These are phyloP conservation scores for Umbellularia californica DNA, from an alignment of 164 flowering plant genomes.

Conservation along the genomic window DNA sequence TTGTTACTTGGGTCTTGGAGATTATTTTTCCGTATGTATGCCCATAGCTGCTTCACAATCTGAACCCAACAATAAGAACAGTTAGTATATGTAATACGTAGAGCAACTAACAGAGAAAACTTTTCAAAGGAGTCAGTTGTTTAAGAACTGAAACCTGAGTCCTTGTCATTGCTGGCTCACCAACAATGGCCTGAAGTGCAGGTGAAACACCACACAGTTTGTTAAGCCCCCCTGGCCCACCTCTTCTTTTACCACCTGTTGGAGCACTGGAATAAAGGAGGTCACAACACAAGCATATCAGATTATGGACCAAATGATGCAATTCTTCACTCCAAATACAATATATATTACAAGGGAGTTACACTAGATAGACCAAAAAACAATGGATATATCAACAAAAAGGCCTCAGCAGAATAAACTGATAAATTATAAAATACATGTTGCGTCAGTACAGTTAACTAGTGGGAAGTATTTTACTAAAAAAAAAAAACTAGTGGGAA, in stretches of 20 bases:
- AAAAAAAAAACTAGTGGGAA: too few species aligned
- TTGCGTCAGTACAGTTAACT: too few species aligned
- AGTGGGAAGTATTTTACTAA: too few species aligned
- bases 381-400: too few species aligned
- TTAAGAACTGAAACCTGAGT: constrained; percentile 56
- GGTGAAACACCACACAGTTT: constrained; percentile 93
- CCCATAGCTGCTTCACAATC: constrained; percentile 98
- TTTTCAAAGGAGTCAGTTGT: not conserved
- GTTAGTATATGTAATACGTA: not conserved
- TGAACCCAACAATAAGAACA: constrained; percentile 19
- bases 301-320: not conserved
- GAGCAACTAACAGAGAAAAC: not conserved
- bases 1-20: constrained; percentile 97
- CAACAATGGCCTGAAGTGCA: constrained; percentile 83
- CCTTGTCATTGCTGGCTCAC: constrained; percentile 77
- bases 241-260: constrained; percentile 70
- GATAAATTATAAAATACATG: too few species aligned
- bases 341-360: not conserved
- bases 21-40: constrained; percentile 84
- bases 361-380: not conserved
- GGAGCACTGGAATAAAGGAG: constrained; percentile 44
- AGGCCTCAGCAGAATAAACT: too few species aligned
- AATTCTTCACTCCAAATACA: not conserved
- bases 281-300: not conserved
- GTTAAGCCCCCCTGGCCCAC: constrained; percentile 92